Evolutionary conservation across 202 grass and related monocot genomes (phyloP), one percentile per base, ranked within the genome.

Genomic region (Digitaria exilis): DNA sequence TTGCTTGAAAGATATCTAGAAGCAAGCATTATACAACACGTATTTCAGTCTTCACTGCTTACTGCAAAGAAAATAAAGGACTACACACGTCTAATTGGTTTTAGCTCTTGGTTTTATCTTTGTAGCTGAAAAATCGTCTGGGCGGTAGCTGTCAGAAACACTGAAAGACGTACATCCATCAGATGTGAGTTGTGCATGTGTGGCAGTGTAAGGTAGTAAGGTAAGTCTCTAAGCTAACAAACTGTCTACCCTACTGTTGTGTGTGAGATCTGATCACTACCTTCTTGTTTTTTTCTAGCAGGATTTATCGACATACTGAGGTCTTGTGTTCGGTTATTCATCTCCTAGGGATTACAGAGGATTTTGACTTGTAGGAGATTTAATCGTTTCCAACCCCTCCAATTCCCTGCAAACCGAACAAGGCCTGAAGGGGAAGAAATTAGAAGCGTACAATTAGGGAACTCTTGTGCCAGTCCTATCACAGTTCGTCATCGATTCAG

Each of bases 51-150:
- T 63, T 76, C 59, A 52, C 29, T 57, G 45, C 55, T 25, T 45
- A 22, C 32, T 12, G 19, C 12, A 15, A 35, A 64, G 9, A 63
- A 65, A 12, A 66, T 66, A 7, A 39, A 79, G 7, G 9, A 6
- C 6, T 37, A 37, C 35, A 37, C 9, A 7, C 9, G 18, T 70
- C 49, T 78, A 37, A 63, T 73, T 73, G 34, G 3, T 56, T 37
- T 62, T n/a, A n/a, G n/a, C n/a, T n/a, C n/a, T 73, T 73, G 34
- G 3, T 56, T 63, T 87, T 30, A 6, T 80, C 25, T 74, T 15
- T 75, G 29, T 17, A 88, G 81, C 41, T 88, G 60, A 88, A 84
- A 69, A 39, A 10, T 13, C 86, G 80, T 32, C 37, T 88, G 29
- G 74, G 50, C 29, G 32, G 7, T 39, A 21, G 16, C 29, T 79